phyloP scores from a whole-genome alignment of 2,329 filamentous ascomycete species.

The Hypomyces rosellus region DNA sequence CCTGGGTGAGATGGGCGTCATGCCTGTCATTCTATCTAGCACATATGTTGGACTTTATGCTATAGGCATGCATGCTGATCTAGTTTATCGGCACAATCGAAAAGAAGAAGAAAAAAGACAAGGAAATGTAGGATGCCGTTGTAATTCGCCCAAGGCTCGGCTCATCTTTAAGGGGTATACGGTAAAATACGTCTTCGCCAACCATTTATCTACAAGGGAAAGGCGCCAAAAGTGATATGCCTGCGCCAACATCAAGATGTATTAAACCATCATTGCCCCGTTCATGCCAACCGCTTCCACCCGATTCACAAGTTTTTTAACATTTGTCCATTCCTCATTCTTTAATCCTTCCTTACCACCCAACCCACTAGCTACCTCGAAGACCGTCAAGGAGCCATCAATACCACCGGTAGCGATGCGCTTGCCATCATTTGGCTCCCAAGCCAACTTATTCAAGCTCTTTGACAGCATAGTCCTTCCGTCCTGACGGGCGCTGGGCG shows the following conservation, averaged over 20 bases:
- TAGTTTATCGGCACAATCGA: too few relatives aligned
- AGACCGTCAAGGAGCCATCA: slow-evolving; percentile 83
- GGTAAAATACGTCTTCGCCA: neutral
- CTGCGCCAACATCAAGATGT: slow-evolving; percentile 3
- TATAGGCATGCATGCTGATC: too few relatives aligned
- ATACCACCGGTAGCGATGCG: slow-evolving; percentile 85
- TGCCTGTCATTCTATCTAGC: too few relatives aligned
- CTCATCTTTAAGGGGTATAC: too few relatives aligned
- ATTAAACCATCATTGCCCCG: slow-evolving; percentile 37
- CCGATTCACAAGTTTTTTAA: slow-evolving; percentile 81
- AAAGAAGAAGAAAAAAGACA: too few relatives aligned
- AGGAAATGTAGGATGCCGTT: neutral
- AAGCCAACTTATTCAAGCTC: slow-evolving; percentile 89
- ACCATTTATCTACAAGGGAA: neutral
- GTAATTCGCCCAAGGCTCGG: neutral
- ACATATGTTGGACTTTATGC: too few relatives aligned
- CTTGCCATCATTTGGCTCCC: slow-evolving; percentile 86
- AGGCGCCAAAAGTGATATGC: slow-evolving; percentile 5
- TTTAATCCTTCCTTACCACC: slow-evolving; percentile 79
- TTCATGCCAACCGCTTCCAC: slow-evolving; percentile 58
- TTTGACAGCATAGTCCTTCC: slow-evolving; percentile 66
- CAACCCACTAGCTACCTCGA: slow-evolving; percentile 78
- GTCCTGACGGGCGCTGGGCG: slow-evolving; percentile 60
- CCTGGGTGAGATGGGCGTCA: too few relatives aligned
- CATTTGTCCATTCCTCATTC: slow-evolving; percentile 84